Conservation (phyloP, 108 stramenopile genomes). For the Aurantiochytrium sp. region DNA sequence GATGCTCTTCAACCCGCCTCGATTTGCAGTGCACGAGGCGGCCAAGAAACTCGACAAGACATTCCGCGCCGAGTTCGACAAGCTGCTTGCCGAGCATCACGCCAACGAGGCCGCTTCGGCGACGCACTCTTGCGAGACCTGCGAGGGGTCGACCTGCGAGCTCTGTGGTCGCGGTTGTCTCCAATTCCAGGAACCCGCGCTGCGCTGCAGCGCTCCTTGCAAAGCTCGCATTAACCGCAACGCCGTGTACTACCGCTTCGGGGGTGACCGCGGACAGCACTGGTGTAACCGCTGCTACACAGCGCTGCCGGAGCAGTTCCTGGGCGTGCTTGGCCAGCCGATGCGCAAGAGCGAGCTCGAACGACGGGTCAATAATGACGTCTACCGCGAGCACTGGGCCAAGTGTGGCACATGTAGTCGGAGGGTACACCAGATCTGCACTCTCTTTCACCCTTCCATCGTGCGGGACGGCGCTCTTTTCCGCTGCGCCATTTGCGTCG, state of each 20-base stretch:
- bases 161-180: conserved; percentile 63
- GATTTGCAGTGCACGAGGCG: conserved; percentile 71
- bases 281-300: conserved; percentile 75
- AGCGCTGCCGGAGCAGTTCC: conserved; percentile 54
- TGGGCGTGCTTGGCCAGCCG: conserved; percentile 72
- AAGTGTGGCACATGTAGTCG: conserved; percentile 76
- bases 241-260: conserved; percentile 71
- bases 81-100: neutral
- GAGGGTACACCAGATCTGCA: conserved; percentile 87
- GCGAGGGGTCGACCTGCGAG: conserved; percentile 47
- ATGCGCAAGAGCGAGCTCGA: conserved; percentile 66
- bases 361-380: conserved; percentile 73
- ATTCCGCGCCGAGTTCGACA: neutral
- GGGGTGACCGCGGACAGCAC: conserved; percentile 64
- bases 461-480: conserved; percentile 28
- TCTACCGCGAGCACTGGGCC: conserved; percentile 76
- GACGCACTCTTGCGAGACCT: conserved; percentile 19
- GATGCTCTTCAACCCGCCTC: conserved; percentile 76
- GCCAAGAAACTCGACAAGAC: conserved; percentile 56
- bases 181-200: conserved; percentile 43
- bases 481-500: conserved; percentile 56
- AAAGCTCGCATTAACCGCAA: conserved; percentile 73
- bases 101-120: neutral
- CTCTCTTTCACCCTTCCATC: conserved; percentile 69
- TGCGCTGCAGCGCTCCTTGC: conserved; percentile 48